Base-by-base conservation (phyloP, 768 basidiomycete genomes). In the Tulasnella sp. region DNA sequence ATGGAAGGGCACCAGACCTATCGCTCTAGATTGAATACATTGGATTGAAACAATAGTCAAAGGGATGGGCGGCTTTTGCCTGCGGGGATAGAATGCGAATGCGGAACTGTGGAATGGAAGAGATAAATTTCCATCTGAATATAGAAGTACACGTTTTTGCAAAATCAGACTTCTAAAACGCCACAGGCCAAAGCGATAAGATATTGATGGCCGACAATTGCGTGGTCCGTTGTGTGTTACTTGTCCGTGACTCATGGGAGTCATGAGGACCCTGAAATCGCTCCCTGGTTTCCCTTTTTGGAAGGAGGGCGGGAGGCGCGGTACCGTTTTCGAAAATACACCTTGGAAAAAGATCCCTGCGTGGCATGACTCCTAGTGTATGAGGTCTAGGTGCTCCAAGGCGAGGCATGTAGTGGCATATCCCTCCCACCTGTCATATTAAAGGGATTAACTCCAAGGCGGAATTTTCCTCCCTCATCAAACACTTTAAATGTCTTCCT, bases 391-490 rank as follows among this genome's bases (percentile, higher is more conserved):
- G 12, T 35, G 34, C 12, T 35, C 34, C 34, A 35, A 16, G 34
- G 16, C 12, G 12, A 12, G 34, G 12, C 34, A 16, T 35, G 12
- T 16, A 12, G 45, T 47, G 31, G 12, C n/a, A 47, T 33, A 47
- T 34, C 45, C 37, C 25, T 22, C 24, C 1, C 16, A 33, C 45
- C 45, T 22, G n/a, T 33, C 32, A 47, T 47, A 47, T 19, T 22
- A 32, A 32, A 27, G n/a, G 19, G 15, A 29, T 10, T 19, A 4
- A 29, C 32, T 5, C 45, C 45, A 31, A 15, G 31, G 4, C n/a
- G n/a, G n/a, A n/a, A n/a, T n/a, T n/a, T n/a, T n/a, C 45, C 9
- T 40, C 49, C 29, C 39, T 29, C 49, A 51, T 42, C 37, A 42
- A n/a, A n/a, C 49, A 27, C n/a, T 28, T 20, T 20, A 16, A 22